Conservation (phyloP, 2,329 filamentous ascomycete genomes). For the Xylaria sp. region DNA sequence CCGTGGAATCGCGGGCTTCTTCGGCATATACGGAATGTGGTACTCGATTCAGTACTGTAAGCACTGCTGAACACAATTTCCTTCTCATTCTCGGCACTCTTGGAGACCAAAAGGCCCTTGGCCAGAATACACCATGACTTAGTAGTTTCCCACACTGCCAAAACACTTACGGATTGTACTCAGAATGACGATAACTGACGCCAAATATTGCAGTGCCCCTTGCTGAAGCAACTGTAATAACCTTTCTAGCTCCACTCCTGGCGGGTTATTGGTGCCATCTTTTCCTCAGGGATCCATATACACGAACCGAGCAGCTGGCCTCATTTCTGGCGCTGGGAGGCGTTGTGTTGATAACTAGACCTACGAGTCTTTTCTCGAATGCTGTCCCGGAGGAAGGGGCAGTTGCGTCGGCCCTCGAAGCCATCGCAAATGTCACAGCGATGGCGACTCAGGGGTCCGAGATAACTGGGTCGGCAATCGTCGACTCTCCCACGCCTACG, state of each 20-base stretch:
- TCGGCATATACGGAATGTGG: slow-evolving; percentile 83
- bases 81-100: not conserved
- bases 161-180: not conserved
- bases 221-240: slow-evolving; percentile 88
- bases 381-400: slow-evolving; percentile 12
- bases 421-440: slow-evolving; percentile 25
- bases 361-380: slow-evolving; percentile 56
- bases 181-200: not conserved
- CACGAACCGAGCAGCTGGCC: slow-evolving; percentile 78
- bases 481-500: slow-evolving; percentile 51
- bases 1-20: slow-evolving; percentile 76
- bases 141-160: not conserved
- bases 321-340: slow-evolving; percentile 79
- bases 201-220: slow-evolving; percentile 61
- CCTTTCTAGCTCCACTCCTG: slow-evolving; percentile 83
- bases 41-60: slow-evolving; percentile 50
- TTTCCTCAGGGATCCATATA: slow-evolving; percentile 79
- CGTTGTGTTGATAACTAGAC: slow-evolving; percentile 84
- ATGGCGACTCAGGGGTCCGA: slow-evolving; percentile 35
- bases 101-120: too few species aligned
- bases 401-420: slow-evolving; percentile 35
- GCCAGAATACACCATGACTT: not conserved
- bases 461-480: slow-evolving; percentile 48
- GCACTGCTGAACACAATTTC: not conserved
- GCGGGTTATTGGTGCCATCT: slow-evolving; percentile 84